Conservation (phyloP, 106 monocot genomes). For the Alisma plantagoaquatica region DNA sequence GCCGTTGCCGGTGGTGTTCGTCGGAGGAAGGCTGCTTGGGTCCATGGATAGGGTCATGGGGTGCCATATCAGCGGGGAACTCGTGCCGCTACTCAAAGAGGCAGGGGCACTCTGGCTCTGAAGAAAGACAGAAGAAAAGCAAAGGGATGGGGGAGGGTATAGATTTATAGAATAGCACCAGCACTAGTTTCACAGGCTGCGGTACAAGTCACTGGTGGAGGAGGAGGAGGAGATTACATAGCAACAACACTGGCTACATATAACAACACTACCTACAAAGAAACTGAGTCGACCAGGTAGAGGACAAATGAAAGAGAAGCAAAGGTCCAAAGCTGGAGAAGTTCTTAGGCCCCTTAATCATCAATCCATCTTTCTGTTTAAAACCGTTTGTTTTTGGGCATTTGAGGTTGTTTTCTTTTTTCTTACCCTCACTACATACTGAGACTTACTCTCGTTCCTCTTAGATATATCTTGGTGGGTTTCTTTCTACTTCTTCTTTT, state of each 20-base stretch:
- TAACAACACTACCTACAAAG: neutral
- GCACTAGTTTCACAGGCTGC: too few species aligned
- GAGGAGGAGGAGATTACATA: neutral
- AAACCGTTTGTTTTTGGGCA: neutral
- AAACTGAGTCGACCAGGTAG: neutral
- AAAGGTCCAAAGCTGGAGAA: too few species aligned
- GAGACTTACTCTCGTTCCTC: too few species aligned
- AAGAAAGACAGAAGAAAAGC: too few species aligned
- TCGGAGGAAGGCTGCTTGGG: constrained; percentile 57
- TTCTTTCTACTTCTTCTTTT: too few species aligned
- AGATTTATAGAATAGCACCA: too few species aligned
- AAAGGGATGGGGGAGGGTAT: too few species aligned
- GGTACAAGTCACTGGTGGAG: too few species aligned
- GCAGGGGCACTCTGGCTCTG: constrained; percentile 86
- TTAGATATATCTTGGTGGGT: too few species aligned
- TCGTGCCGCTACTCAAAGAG: constrained; percentile 66
- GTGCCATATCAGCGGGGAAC: constrained; percentile 68
- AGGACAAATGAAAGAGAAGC: too few species aligned
- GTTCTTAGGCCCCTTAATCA: neutral
- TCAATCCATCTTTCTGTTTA: neutral
- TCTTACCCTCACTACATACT: too few species aligned
- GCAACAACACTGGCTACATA: neutral
- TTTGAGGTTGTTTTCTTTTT: neutral
- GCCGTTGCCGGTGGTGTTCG: constrained; percentile 52
- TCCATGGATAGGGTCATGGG: constrained; percentile 65